Percentiles rank a stretch among this genome's conserved stretches.
Evolutionary conservation across 2,329 filamentous ascomycete genomes (phyloP).

Genomic region (Penicillium rolfsii): DNA sequence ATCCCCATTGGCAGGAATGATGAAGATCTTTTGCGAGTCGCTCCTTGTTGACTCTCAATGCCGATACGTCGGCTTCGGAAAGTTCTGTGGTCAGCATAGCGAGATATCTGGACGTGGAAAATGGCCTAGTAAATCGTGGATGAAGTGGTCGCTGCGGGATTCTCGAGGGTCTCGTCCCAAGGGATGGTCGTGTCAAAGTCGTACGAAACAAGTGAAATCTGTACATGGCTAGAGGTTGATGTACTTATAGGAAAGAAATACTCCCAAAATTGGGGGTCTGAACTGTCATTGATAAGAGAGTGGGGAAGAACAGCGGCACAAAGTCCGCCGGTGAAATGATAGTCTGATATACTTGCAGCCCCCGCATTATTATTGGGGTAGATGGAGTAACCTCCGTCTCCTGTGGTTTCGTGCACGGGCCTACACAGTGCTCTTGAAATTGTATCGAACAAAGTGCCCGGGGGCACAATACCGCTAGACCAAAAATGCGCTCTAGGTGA

Average conservation of each 20-base stretch:
- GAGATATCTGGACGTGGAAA: conserved; percentile 21
- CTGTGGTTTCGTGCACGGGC: background rate
- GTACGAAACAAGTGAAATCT: background rate
- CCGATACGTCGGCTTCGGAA: conserved; percentile 55
- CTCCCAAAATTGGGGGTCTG: background rate
- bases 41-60: conserved; percentile 60
- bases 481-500: no score
- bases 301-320: conserved; percentile 20
- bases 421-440: background rate
- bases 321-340: conserved; percentile 14
- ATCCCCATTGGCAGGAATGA: conserved; percentile 68
- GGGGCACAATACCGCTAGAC: no score
- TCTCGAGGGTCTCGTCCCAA: background rate
- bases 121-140: conserved; percentile 4
- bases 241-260: conserved; percentile 12
- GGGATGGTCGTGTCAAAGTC: conserved; percentile 6
- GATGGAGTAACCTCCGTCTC: background rate
- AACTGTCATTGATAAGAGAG: conserved; percentile 21
- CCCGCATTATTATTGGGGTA: background rate
- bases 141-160: background rate
- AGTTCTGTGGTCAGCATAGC: conserved; percentile 49
- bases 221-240: conserved; percentile 6
- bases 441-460: no score
- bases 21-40: conserved; percentile 68
- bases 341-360: background rate